A percentile compares a stretch with the other conserved stretches of the same genome.
Conservation (phyloP, 768 basidiomycete genomes). For the Gelatoporia subvermispora region DNA sequence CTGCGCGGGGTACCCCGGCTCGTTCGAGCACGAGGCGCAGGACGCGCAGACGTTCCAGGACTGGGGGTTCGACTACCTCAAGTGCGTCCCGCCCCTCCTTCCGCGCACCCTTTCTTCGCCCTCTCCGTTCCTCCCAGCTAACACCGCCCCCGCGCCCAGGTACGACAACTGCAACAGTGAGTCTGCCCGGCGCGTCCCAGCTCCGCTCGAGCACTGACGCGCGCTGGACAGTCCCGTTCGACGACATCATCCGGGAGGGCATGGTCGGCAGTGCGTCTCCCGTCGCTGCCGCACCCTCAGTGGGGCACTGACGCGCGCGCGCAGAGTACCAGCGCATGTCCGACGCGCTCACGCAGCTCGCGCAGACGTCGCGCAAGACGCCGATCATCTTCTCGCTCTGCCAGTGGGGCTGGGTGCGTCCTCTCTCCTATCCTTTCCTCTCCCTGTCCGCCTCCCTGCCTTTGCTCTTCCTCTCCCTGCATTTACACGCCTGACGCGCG, state of each 20-base stretch:
- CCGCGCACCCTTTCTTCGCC: conserved; percentile 1
- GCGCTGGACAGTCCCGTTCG: conserved; percentile 6
- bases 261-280: conserved; percentile 25
- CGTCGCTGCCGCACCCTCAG: not conserved
- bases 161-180: conserved; percentile 55
- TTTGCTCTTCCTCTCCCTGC: too few species aligned
- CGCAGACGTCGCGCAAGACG: conserved; percentile 41
- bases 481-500: too few species aligned
- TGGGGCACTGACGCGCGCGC: not conserved
- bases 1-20: conserved; percentile 60
- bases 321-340: conserved; percentile 60
- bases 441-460: too few species aligned
- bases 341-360: conserved; percentile 47
- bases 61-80: conserved; percentile 65
- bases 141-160: conserved; percentile 20
- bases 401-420: conserved; percentile 61
- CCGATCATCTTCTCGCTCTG: conserved; percentile 60
- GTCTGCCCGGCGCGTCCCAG: conserved; percentile 12
- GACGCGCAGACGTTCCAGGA: conserved; percentile 53
- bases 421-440: not conserved
- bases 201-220: not conserved
- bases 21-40: conserved; percentile 57
- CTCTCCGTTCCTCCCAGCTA: not conserved
- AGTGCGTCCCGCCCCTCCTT: conserved; percentile 33
- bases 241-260: conserved; percentile 14